Evolutionary conservation across 1,284 basidiomycete species (phyloP).

Genomic region (Phlebopus sp.): DNA sequence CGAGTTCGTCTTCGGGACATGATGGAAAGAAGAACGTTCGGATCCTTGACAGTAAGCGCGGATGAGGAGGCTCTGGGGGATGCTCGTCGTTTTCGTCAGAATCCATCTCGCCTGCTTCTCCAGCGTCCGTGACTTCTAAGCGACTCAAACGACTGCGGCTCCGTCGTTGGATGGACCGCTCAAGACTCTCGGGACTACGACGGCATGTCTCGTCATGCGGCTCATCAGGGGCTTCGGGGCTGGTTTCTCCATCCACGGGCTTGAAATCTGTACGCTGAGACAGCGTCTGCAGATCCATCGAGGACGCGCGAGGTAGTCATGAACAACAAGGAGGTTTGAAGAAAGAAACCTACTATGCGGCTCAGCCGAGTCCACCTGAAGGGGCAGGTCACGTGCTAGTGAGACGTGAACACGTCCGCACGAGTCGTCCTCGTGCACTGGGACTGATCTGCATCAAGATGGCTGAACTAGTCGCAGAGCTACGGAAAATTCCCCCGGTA

Average conservation of each 20-base stretch:
- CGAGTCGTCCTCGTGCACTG: too few relatives aligned
- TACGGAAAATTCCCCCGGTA: conserved; percentile 83
- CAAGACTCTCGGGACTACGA: not conserved
- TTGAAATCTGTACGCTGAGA: conserved; percentile 5
- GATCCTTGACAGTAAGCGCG: conserved; percentile 7
- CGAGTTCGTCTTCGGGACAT: conserved; percentile 24
- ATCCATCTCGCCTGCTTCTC: not conserved
- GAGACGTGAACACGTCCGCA: not conserved
- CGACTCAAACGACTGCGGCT: too few relatives aligned
- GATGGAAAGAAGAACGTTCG: conserved; percentile 18
- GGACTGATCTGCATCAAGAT: conserved; percentile 11
- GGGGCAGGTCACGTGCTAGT: not conserved
- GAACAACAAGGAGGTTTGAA: not conserved
- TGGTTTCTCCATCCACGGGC: conserved; percentile 17
- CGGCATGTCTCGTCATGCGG: not conserved
- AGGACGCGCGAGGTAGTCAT: conserved; percentile 9
- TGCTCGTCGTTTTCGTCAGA: not conserved
- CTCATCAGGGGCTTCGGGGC: not conserved
- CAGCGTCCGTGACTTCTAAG: not conserved
- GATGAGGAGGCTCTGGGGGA: not conserved
- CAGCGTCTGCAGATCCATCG: conserved; percentile 16
- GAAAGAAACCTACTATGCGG: not conserved
- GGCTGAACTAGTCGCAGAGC: conserved; percentile 49
- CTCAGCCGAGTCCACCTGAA: too few relatives aligned
- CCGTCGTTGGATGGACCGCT: conserved; percentile 4